Evolutionary conservation across 1,284 basidiomycete genomes (phyloP), one percentile per base, ranked within the genome.

Genomic region (Macrocybe sp.): DNA sequence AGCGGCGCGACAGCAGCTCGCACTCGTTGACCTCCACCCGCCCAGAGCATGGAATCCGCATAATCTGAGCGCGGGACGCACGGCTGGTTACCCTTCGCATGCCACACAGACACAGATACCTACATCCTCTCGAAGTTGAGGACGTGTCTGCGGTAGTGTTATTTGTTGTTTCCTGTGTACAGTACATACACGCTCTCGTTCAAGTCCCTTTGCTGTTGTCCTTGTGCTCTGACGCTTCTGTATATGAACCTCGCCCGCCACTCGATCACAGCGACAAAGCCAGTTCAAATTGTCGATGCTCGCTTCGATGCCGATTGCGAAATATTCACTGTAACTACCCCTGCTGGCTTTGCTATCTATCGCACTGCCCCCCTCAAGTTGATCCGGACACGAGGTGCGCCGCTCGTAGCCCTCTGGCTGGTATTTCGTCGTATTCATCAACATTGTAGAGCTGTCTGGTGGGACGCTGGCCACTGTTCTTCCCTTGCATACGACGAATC

Each of bases 171-270:
- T 22, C 22, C 22, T 22, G 22, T 22, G 22, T 22, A 22, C 22
- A 14, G 14, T 14, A 14, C 14, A 14, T 14, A 22, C 22, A 22
- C 22, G 3, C 3, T 22, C 22, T 22, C 4, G 22, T 22, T 22
- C 22, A 22, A 4, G 2, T 22, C 2, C 22, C 22, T 22, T 22
- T 22, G 22, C 22, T 4, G 22, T 22, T 22, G 22, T 22, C 22
- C 22, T 22, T 22, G 22, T 22, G 22, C 44, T 49, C 48, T 47
- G 47, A 39, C 44, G 45, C 47, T 46, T 46, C 51, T 44, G 48
- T 60, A 67, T 67, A 95, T 96, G 91, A 92, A 96, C 76, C 78
- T 95, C 60, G 90, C 85, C 52, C 82, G 92, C 56, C 89, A 91
- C 64, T 83, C 85, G 33, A 91, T 96, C 66, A 84, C 85, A 54